These are phyloP conservation scores for Eimeria nieschulzi DNA, from an alignment of 169 alveolate species.

Conservation along the genomic window DNA sequence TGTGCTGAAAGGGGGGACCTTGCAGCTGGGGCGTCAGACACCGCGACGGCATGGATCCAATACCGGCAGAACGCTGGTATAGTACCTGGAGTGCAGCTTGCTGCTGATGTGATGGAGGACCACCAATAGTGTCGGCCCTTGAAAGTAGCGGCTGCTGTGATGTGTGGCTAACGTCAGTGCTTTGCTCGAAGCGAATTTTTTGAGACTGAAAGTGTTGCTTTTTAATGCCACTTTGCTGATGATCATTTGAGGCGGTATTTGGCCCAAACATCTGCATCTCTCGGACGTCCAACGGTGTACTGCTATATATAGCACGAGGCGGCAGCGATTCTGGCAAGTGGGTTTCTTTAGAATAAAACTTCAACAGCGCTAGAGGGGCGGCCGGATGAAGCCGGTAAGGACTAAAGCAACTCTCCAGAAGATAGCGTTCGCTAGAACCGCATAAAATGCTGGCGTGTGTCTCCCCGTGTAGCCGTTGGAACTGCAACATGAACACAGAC, in stretches of 20 bases:
- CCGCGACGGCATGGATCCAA: neutral
- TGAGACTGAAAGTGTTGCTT: neutral
- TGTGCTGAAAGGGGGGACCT: neutral
- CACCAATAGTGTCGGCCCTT: conserved; percentile 1
- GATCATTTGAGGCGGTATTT: neutral
- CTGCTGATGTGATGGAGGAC: neutral
- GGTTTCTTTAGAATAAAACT: conserved; percentile 24
- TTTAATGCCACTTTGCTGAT: neutral
- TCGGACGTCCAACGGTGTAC: neutral
- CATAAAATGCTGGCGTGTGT: conserved; percentile 40
- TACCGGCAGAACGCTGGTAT: neutral
- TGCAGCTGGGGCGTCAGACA: neutral
- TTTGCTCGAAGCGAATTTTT: neutral
- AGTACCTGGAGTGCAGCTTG: neutral
- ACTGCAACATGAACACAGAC: neutral
- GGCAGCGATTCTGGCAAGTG: conserved; percentile 43
- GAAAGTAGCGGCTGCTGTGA: neutral
- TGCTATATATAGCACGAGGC: neutral
- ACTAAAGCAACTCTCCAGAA: conserved; percentile 58
- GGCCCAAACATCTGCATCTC: conserved; percentile 7
- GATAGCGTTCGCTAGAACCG: conserved; percentile 33
- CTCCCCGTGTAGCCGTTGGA: conserved; percentile 35
- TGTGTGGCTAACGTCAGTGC: neutral
- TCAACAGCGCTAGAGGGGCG: conserved; percentile 60
- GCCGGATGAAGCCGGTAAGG: conserved; percentile 72